Evolutionary conservation across 192 early-diverging fungal species (phyloP).

Genomic region (Podila horticola): DNA sequence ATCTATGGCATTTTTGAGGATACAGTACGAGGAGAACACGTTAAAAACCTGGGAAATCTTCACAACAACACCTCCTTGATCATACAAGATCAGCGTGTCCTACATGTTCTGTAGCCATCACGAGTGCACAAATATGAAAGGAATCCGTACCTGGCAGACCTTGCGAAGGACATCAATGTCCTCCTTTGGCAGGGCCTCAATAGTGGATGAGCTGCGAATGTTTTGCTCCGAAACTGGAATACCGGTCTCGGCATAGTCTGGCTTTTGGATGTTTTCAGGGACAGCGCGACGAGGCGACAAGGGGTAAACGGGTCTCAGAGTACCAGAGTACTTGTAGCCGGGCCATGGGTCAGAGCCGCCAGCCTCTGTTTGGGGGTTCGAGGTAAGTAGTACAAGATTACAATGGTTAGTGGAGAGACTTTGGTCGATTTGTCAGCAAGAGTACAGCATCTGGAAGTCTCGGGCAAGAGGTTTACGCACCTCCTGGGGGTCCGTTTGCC

Average conservation of each 20-base stretch:
- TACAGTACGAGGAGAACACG: neutral
- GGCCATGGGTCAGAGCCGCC: constrained; percentile 52
- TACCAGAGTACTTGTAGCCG: constrained; percentile 68
- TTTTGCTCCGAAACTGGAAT: constrained; percentile 79
- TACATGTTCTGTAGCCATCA: too few species aligned
- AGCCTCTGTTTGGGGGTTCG: constrained; percentile 11
- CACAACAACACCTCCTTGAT: neutral
- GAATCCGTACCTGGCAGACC: constrained; percentile 73
- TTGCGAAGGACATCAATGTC: constrained; percentile 86
- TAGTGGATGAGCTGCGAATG: constrained; percentile 71
- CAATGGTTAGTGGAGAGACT: neutral
- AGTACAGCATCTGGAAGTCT: neutral
- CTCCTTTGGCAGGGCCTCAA: constrained; percentile 71
- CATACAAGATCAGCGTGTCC: too few species aligned
- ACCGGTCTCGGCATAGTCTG: constrained; percentile 82
- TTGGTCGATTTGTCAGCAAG: neutral
- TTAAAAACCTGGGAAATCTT: neutral
- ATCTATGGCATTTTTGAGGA: constrained; percentile 56
- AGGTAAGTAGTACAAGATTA: neutral
- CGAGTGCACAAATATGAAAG: neutral
- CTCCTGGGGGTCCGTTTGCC: constrained; percentile 33
- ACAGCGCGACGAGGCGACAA: constrained; percentile 75
- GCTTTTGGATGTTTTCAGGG: constrained; percentile 71
- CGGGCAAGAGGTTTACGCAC: neutral
- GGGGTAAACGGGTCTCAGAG: constrained; percentile 78